These are phyloP conservation scores for Helotiales sp. DNA, from an alignment of 2,329 filamentous ascomycete species.

Conservation along the genomic window DNA sequence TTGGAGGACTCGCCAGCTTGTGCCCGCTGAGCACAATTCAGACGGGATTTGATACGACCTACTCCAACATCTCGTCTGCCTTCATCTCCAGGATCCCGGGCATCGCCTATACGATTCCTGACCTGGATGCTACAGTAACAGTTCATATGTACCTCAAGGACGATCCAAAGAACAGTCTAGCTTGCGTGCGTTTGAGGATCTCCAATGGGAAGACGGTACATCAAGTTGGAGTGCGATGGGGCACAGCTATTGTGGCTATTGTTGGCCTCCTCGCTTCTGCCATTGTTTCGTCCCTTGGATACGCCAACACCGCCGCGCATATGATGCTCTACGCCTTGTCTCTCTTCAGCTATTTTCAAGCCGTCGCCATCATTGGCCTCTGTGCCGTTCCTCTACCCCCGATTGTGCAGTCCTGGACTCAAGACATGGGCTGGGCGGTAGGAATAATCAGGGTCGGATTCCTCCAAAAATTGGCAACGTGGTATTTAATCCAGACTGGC, in stretches of 20 bases:
- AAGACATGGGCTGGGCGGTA: conserved; percentile 98
- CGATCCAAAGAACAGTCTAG: conserved; percentile 59
- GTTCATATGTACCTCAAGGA: conserved; percentile 75
- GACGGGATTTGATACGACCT: conserved; percentile 41
- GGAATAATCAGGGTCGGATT: conserved; percentile 86
- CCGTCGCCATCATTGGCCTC: conserved; percentile 88
- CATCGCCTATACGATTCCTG: conserved; percentile 86
- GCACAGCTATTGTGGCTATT: conserved; percentile 82
- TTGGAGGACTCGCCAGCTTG: conserved; percentile 65
- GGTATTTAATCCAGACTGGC: conserved; percentile 93
- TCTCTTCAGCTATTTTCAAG: conserved; percentile 91
- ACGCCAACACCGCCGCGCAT: conserved; percentile 92
- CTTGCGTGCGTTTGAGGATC: conserved; percentile 83
- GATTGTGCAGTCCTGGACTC: conserved; percentile 89
- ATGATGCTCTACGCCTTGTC: conserved; percentile 91
- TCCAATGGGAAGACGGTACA: conserved; percentile 94
- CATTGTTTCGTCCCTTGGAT: conserved; percentile 83
- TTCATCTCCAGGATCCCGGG: conserved; percentile 69
- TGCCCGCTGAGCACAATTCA: conserved; percentile 90
- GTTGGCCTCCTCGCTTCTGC: conserved; percentile 82
- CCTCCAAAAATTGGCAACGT: conserved; percentile 84
- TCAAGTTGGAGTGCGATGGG: conserved; percentile 84
- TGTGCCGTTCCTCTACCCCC: conserved; percentile 79
- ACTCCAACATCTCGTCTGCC: conserved; percentile 49
- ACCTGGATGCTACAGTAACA: conserved; percentile 82